phyloP scores from a whole-genome alignment of 805 yeast species.

The Scheffersomyces amazonensis region DNA sequence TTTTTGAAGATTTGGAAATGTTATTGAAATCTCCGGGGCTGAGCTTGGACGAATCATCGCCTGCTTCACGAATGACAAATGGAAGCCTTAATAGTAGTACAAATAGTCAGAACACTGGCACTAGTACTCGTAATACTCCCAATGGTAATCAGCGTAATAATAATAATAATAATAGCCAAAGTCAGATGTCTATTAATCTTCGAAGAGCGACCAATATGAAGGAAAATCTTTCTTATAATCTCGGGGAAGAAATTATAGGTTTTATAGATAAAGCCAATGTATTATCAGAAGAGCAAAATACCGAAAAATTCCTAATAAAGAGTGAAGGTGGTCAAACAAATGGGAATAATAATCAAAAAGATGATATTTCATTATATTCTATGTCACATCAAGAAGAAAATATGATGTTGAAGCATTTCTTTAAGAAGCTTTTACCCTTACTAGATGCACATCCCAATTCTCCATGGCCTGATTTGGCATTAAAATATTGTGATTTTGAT shows the following conservation, averaged over 20 bases:
- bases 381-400: slow-evolving; percentile 48
- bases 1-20: slow-evolving; percentile 24
- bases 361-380: slow-evolving; percentile 9
- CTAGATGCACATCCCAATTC: slow-evolving; percentile 59
- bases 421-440: slow-evolving; percentile 49
- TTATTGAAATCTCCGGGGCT: slow-evolving; percentile 10
- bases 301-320: not conserved
- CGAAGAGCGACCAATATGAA: not conserved
- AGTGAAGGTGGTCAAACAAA: too few relatives aligned
- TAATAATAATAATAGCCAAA: too few relatives aligned
- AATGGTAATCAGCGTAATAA: not conserved
- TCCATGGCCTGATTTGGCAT: slow-evolving; percentile 60
- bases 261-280: slow-evolving; percentile 3
- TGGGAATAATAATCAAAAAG: not conserved
- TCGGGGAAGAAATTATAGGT: slow-evolving; percentile 4
- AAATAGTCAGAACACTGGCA: not conserved
- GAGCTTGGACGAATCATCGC: too few relatives aligned
- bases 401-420: slow-evolving; percentile 54
- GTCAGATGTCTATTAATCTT: not conserved
- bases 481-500: slow-evolving; percentile 55
- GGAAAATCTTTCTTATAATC: not conserved
- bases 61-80: not conserved
- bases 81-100: not conserved
- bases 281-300: not conserved
- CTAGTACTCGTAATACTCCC: not conserved